These are phyloP conservation scores for Ophiosphaerella korrae DNA, from an alignment of 2,329 filamentous ascomycete species.

Conservation along the genomic window DNA sequence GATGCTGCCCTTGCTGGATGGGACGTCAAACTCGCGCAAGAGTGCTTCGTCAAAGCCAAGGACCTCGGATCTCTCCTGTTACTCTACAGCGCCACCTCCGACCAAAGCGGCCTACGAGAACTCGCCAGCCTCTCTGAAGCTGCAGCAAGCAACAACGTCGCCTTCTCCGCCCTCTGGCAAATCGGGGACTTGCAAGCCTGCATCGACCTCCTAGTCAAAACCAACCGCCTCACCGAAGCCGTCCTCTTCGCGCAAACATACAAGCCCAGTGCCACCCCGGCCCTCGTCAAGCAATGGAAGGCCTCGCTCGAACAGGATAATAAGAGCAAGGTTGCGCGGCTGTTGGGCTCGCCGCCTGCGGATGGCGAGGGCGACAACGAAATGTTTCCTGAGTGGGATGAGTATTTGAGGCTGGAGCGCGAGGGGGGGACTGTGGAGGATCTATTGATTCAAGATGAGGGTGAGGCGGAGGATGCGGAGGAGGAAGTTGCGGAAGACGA, in stretches of 20 bases:
- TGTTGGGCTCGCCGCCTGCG: conserved; percentile 75
- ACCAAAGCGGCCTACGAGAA: conserved; percentile 72
- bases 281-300: conserved; percentile 80
- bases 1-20: conserved; percentile 86
- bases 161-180: conserved; percentile 89
- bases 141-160: conserved; percentile 85
- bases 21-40: conserved; percentile 85
- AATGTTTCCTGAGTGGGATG: conserved; percentile 95
- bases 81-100: conserved; percentile 83
- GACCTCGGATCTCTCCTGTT: conserved; percentile 89
- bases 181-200: conserved; percentile 82
- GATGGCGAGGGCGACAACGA: conserved; percentile 72
- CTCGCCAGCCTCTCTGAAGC: conserved; percentile 77
- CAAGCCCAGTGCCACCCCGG: conserved; percentile 76
- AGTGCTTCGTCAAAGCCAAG: conserved; percentile 90
- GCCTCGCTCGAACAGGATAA: conserved; percentile 79
- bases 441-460: conserved; percentile 36
- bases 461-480: conserved; percentile 39
- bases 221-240: conserved; percentile 80
- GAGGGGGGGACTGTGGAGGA: conserved; percentile 63
- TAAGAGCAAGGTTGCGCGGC: conserved; percentile 81
- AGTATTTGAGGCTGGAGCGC: conserved; percentile 80
- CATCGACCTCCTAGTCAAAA: conserved; percentile 77
- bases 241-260: conserved; percentile 95
- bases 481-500: conserved; percentile 41